Percentiles rank a stretch among this genome's conserved stretches.
Evolutionary conservation across 192 early-diverging fungal species (phyloP).

Genomic region (Dimargaris cristalligena): DNA sequence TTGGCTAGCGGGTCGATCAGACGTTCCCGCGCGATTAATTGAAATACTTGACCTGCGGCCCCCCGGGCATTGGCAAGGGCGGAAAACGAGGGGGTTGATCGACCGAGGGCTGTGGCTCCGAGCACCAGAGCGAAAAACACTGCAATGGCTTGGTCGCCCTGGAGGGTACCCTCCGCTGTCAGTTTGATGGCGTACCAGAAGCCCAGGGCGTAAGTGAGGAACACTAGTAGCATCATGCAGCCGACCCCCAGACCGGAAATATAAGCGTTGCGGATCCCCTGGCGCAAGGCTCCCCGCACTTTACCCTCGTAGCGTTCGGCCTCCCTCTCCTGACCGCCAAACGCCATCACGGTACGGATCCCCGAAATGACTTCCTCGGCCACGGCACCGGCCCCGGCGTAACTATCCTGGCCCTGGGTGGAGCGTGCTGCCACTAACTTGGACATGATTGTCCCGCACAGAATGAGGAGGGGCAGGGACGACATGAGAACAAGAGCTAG

Average conservation of each 20-base stretch:
- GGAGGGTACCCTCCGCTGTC: constrained; percentile 31
- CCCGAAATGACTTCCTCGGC: constrained; percentile 70
- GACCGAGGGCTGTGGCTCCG: constrained; percentile 56
- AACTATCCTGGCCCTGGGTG: constrained; percentile 39
- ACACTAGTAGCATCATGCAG: constrained; percentile 56
- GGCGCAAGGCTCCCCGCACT: constrained; percentile 40
- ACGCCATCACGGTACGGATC: constrained; percentile 78
- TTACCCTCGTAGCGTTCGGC: constrained; percentile 35
- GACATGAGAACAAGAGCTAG: constrained; percentile 66
- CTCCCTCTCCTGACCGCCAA: constrained; percentile 62
- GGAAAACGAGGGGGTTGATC: constrained; percentile 51
- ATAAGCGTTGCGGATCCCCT: constrained; percentile 43
- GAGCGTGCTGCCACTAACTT: constrained; percentile 30
- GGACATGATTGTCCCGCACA: constrained; percentile 33
- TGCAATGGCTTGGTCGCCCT: constrained; percentile 40
- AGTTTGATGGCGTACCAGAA: constrained; percentile 68
- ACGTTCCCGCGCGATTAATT: constrained; percentile 66
- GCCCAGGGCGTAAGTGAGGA: constrained; percentile 55
- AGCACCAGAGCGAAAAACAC: constrained; percentile 84
- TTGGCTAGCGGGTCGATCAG: constrained; percentile 44
- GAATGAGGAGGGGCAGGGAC: constrained; percentile 55
- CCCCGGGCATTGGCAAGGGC: constrained; percentile 57
- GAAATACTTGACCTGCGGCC: constrained; percentile 64
- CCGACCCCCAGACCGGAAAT: constrained; percentile 57
- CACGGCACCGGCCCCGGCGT: constrained; percentile 67